Percentiles rank a stretch among this genome's conserved stretches.
These are phyloP conservation scores for Mycena filopes DNA, from an alignment of 768 basidiomycete species.

Conservation along the genomic window DNA sequence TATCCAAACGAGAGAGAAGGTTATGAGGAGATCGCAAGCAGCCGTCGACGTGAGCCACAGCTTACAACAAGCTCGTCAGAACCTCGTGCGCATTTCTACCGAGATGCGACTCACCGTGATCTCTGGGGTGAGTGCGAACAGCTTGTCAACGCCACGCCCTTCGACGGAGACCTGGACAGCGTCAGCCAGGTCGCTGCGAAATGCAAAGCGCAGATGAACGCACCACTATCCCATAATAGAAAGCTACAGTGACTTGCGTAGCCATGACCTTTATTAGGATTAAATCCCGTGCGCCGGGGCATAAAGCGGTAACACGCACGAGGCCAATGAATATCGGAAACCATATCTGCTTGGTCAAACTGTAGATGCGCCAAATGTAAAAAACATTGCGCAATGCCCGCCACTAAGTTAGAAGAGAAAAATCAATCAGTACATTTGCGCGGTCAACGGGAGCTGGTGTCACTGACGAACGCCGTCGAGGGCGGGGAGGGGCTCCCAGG, in stretches of 20 bases:
- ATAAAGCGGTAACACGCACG: too few relatives aligned
- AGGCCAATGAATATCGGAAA: constrained; percentile 20
- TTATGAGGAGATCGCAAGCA: constrained; percentile 30
- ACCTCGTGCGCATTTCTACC: neutral
- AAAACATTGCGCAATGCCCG: constrained; percentile 24
- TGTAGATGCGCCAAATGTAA: constrained; percentile 31
- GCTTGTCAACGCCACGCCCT: neutral
- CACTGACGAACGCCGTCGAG: constrained; percentile 15
- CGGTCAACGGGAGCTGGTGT: too few relatives aligned
- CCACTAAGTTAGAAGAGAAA: constrained; percentile 1
- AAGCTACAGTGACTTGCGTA: constrained; percentile 5
- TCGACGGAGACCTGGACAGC: neutral
- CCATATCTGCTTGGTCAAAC: constrained; percentile 15
- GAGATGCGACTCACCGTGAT: neutral
- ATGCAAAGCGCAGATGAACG: neutral
- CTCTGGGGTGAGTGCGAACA: constrained; percentile 4
- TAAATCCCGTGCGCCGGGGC: too few relatives aligned
- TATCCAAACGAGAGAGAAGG: constrained; percentile 38
- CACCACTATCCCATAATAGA: constrained; percentile 16
- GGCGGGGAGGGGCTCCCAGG: too few relatives aligned
- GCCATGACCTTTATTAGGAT: constrained; percentile 4
- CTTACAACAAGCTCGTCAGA: constrained; percentile 3
- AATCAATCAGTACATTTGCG: too few relatives aligned
- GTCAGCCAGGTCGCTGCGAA: neutral
- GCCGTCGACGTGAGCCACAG: constrained; percentile 20